phyloP scores from a whole-genome alignment of 805 yeast species.

The Jamesozyma spencerorum region DNA sequence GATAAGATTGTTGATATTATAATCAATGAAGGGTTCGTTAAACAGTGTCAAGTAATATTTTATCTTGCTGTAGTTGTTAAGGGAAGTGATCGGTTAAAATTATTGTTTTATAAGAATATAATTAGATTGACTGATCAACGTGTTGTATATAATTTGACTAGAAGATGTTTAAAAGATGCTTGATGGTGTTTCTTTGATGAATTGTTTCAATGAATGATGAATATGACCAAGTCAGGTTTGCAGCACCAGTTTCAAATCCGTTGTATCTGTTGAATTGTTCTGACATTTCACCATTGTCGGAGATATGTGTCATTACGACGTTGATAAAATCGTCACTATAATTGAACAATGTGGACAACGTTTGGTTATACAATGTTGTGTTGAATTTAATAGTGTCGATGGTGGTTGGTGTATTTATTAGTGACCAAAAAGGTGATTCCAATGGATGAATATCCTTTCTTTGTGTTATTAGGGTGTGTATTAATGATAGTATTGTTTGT shows the following conservation, averaged over 20 bases:
- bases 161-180: conserved; percentile 11
- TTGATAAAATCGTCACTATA: conserved; percentile 62
- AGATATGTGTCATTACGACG: conserved; percentile 50
- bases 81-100: conserved; percentile 24
- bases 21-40: conserved; percentile 63
- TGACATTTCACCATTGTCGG: conserved; percentile 60
- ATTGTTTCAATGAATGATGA: conserved; percentile 64
- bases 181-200: conserved; percentile 58
- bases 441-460: conserved; percentile 38
- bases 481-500: conserved; percentile 48
- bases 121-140: conserved; percentile 20
- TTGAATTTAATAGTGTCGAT: conserved; percentile 15
- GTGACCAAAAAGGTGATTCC: conserved; percentile 22
- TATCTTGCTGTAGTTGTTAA: conserved; percentile 53
- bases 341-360: conserved; percentile 39
- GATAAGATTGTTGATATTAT: conserved; percentile 53
- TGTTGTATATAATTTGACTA: conserved; percentile 17
- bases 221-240: conserved; percentile 84
- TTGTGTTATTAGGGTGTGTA: conserved; percentile 35
- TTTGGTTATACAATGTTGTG: conserved; percentile 36
- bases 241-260: conserved; percentile 86
- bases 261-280: conserved; percentile 78
- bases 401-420: conserved; percentile 6
- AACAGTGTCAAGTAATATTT: conserved; percentile 54
- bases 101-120: conserved; percentile 25